phyloP scores from a whole-genome alignment of 805 yeast species.

The Vanderwaltozyma yarrowii region DNA sequence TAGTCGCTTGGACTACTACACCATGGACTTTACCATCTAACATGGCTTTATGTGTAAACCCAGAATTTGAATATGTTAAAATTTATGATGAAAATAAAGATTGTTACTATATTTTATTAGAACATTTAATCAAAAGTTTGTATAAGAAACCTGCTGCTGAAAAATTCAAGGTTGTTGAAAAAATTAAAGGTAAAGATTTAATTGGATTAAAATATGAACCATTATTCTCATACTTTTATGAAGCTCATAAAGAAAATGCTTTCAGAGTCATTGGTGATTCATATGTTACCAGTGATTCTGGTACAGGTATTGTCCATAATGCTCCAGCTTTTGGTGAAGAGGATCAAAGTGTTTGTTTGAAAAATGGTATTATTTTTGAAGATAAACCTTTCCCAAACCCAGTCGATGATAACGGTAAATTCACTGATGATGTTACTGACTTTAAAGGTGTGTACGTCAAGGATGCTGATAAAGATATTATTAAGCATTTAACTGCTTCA shows the following conservation, averaged over 20 bases:
- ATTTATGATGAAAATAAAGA: slow-evolving; percentile 82
- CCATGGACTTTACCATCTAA: slow-evolving; percentile 99
- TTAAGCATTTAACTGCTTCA: slow-evolving; percentile 66
- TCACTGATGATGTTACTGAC: slow-evolving; percentile 64
- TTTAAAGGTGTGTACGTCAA: slow-evolving; percentile 82
- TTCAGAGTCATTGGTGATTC: slow-evolving; percentile 74
- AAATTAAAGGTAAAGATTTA: slow-evolving; percentile 67
- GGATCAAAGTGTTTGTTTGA: slow-evolving; percentile 79
- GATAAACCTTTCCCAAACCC: slow-evolving; percentile 80
- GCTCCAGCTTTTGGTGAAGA: slow-evolving; percentile 99
- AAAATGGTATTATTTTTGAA: slow-evolving; percentile 63
- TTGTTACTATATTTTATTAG: slow-evolving; percentile 73
- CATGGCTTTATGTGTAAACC: slow-evolving; percentile 84
- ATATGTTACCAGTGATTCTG: slow-evolving; percentile 86
- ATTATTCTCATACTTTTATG: slow-evolving; percentile 69
- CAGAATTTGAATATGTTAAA: slow-evolving; percentile 83
- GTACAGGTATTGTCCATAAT: slow-evolving; percentile 99
- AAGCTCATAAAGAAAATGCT: slow-evolving; percentile 63
- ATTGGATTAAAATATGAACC: slow-evolving; percentile 78
- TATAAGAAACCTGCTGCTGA: slow-evolving; percentile 94
- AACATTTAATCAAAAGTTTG: slow-evolving; percentile 67
- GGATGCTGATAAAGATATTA: slow-evolving; percentile 88
- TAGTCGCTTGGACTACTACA: slow-evolving; percentile 99
- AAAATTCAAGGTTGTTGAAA: slow-evolving; percentile 73
- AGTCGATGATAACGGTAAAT: slow-evolving; percentile 84